Evolutionary conservation across 805 yeast genomes (phyloP).

Genomic region (Candida krabiensis): DNA sequence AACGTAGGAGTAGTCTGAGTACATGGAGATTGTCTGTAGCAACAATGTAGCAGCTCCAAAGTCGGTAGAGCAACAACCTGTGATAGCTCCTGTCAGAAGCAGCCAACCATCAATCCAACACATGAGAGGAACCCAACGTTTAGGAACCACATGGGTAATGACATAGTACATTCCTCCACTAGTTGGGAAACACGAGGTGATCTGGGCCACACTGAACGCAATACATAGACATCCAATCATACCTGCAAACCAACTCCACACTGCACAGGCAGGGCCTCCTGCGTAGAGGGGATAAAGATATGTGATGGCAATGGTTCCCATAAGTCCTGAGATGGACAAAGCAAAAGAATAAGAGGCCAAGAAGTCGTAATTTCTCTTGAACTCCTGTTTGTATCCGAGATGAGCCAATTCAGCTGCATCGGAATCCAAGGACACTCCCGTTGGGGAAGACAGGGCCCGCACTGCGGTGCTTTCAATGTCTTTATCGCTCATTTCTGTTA

Average conservation of each 20-base stretch:
- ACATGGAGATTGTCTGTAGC: constrained; percentile 45
- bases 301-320: constrained; percentile 62
- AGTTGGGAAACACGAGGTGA: constrained; percentile 53
- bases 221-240: constrained; percentile 53
- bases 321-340: constrained; percentile 61
- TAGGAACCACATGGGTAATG: constrained; percentile 49
- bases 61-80: constrained; percentile 53
- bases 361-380: constrained; percentile 56
- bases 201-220: constrained; percentile 51
- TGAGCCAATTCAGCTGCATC: constrained; percentile 36
- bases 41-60: constrained; percentile 52
- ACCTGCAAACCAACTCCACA: constrained; percentile 64
- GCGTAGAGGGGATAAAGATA: constrained; percentile 45
- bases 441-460: constrained; percentile 18
- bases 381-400: constrained; percentile 64
- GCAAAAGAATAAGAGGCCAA: constrained; percentile 65
- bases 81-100: constrained; percentile 47
- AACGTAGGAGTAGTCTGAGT: constrained; percentile 35
- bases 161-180: constrained; percentile 53
- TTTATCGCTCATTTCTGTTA: constrained; percentile 8
- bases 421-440: constrained; percentile 26
- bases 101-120: constrained; percentile 58
- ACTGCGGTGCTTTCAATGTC: constrained; percentile 21
- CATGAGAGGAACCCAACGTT: constrained; percentile 47
- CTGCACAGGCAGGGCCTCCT: constrained; percentile 63